Base-by-base conservation (phyloP, 2,329 filamentous ascomycete species). In the Diplodia scrobiculata region DNA sequence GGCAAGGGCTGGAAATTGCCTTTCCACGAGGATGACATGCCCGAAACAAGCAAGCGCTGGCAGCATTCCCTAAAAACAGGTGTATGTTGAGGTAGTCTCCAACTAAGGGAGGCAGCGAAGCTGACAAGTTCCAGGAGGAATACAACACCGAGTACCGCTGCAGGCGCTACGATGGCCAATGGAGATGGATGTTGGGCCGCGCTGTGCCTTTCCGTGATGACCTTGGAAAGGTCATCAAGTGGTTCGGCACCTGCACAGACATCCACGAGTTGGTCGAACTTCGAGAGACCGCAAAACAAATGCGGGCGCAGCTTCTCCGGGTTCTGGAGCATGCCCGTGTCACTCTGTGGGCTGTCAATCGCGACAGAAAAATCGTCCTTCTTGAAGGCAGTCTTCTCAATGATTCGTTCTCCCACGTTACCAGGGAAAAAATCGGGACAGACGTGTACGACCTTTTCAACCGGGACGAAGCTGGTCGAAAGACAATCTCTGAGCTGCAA, bases 221-320 rank as follows among this genome's bases (percentile, higher is more conserved):
- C 52, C 85, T 85, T 0, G 89, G 89, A 1, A 79, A 83, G 55
- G 91, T 93, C 58, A 82, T 91, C 67, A 91, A 90, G 73, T 93
- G 90, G 90, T 91, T 91, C 71, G 91, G 89, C 17, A 92, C 89
- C 0, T 92, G 88, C 71, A 92, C 90, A 13, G 90, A 94, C 69
- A 89, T 92, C 19, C 88, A 93, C 72, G 89, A 92, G 68, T 83
- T 87, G 51, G 88, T 92, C 2, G 83, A 90, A 72, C 84, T 88
- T 14, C 87, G 89, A 67, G 82, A 89, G 68, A 83, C 84, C 58
- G 88, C 88, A 17, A 87, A 86, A 68, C 83, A 86, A 66, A 89
- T 85, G 19, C 83, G 87, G n/a, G 85, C 89, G 71, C 89, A 92
- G 72, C 81, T 94, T 0, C 80, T 88, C 9, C 89, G 87, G 68